Percentiles rank a stretch among this genome's conserved stretches.
These are phyloP conservation scores for Epithemia pelagica DNA, from an alignment of 108 stramenopile species.

Conservation along the genomic window DNA sequence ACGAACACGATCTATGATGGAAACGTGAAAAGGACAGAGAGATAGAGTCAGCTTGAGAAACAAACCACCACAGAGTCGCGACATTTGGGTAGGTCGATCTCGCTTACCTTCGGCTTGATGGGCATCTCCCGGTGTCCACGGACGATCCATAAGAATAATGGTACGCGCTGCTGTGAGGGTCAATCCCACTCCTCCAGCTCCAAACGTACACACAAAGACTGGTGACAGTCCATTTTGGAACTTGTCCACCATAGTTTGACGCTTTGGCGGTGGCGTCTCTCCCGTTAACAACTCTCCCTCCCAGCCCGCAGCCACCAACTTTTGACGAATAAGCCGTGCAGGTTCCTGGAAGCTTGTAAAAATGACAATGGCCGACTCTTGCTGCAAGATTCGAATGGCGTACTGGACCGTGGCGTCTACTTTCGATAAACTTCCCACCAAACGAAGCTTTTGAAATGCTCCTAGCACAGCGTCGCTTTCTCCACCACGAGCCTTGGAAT, in stretches of 20 bases:
- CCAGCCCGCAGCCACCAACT: conserved; percentile 53
- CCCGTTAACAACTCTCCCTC: conserved; percentile 59
- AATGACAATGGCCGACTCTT: conserved; percentile 62
- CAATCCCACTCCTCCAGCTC: conserved; percentile 79
- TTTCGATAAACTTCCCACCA: conserved; percentile 47
- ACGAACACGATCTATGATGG: conserved; percentile 75
- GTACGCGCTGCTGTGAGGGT: conserved; percentile 79
- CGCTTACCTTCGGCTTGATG: conserved; percentile 30
- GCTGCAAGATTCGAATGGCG: conserved; percentile 45
- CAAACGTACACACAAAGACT: conserved; percentile 78
- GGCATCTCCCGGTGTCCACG: conserved; percentile 81
- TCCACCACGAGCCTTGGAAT: background rate
- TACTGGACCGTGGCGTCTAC: conserved; percentile 53
- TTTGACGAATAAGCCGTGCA: conserved; percentile 50
- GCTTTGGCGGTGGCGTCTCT: conserved; percentile 54
- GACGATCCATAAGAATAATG: conserved; percentile 72
- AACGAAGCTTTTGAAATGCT: conserved; percentile 35
- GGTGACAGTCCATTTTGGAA: conserved; percentile 69
- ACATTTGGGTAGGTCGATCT: no score
- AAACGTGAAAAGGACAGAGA: no score
- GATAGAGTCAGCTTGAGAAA: no score
- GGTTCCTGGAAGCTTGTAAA: conserved; percentile 66
- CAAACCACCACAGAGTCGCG: background rate
- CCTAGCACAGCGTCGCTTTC: conserved; percentile 53
- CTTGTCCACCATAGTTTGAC: conserved; percentile 68